phyloP scores from a whole-genome alignment of 805 yeast genomes.

The Maudiozyma pseudohumilis region DNA sequence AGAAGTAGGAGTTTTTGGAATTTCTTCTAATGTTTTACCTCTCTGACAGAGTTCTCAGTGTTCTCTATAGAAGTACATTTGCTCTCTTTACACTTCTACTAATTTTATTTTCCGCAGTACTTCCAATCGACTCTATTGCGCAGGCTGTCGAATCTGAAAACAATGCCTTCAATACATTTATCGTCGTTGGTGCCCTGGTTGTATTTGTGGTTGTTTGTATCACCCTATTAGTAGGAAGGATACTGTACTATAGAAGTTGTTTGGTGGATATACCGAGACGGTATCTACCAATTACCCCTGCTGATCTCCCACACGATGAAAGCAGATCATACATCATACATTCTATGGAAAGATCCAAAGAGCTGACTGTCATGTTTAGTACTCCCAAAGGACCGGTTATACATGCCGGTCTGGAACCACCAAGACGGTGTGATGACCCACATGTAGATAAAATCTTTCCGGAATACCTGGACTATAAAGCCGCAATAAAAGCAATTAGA shows the following conservation, averaged over 20 bases:
- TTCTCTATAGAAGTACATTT: conserved; percentile 15
- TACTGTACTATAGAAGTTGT: conserved; percentile 46
- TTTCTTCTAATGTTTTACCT: too few relatives aligned
- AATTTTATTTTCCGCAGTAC: conserved; percentile 53
- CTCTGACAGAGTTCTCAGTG: too few relatives aligned
- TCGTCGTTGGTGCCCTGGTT: conserved; percentile 64
- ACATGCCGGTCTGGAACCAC: conserved; percentile 46
- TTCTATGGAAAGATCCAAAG: conserved; percentile 36
- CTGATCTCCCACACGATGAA: conserved; percentile 43
- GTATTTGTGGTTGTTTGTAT: conserved; percentile 43
- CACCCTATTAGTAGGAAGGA: conserved; percentile 46
- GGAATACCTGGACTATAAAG: conserved; percentile 37
- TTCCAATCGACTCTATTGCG: conserved; percentile 72
- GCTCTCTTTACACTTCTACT: conserved; percentile 26
- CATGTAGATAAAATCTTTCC: conserved; percentile 28
- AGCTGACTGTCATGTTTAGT: conserved; percentile 31
- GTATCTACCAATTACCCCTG: conserved; percentile 58
- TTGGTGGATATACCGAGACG: conserved; percentile 70
- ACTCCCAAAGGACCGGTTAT: conserved; percentile 35
- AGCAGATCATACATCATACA: conserved; percentile 33
- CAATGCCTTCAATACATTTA: conserved; percentile 70
- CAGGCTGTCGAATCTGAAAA: conserved; percentile 44
- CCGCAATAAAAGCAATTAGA: conserved; percentile 49
- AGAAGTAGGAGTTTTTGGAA: too few relatives aligned
- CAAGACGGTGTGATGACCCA: conserved; percentile 29